These are phyloP conservation scores for Panaeolus papilionaceus DNA, from an alignment of 768 basidiomycete genomes.

Conservation along the genomic window DNA sequence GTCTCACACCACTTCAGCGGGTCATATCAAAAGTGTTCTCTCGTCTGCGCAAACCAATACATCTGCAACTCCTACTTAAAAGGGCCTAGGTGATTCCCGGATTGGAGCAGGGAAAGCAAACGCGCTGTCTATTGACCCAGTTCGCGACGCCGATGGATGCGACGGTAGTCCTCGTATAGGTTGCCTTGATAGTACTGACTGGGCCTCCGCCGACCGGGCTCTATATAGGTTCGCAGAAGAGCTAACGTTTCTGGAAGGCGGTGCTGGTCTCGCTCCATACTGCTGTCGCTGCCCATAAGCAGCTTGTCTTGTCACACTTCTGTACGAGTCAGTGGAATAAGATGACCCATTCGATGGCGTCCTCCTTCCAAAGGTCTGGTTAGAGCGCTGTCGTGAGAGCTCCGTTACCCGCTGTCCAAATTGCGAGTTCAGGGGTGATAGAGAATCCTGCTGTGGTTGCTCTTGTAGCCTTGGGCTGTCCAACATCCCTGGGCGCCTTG, in stretches of 20 bases:
- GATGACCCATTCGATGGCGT: slow-evolving; percentile 25
- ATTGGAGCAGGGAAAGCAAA: not conserved
- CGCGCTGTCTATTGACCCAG: not conserved
- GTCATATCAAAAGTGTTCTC: not conserved
- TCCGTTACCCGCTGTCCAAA: slow-evolving; percentile 11
- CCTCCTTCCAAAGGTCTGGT: slow-evolving; percentile 26
- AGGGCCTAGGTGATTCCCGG: not conserved
- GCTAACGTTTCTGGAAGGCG: not conserved
- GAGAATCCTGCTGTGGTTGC: slow-evolving; percentile 18
- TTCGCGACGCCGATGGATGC: slow-evolving; percentile 1
- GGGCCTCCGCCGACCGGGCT: not conserved
- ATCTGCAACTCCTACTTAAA: not conserved
- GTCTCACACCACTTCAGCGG: not conserved
- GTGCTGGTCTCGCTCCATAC: not conserved
- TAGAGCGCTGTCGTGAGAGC: slow-evolving; percentile 26
- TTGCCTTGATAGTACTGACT: slow-evolving; percentile 1
- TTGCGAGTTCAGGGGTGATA: slow-evolving; percentile 30
- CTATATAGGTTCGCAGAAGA: not conserved
- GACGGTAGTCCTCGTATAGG: not conserved
- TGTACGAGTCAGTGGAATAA: slow-evolving; percentile 15
- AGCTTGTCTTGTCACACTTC: not conserved
- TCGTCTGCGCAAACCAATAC: not conserved
- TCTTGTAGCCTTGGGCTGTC: not conserved
- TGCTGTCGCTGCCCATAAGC: not conserved
- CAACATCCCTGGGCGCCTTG: slow-evolving; percentile 29